Evolutionary conservation across 805 yeast genomes (phyloP).

Genomic region (Yarrowia sp.): DNA sequence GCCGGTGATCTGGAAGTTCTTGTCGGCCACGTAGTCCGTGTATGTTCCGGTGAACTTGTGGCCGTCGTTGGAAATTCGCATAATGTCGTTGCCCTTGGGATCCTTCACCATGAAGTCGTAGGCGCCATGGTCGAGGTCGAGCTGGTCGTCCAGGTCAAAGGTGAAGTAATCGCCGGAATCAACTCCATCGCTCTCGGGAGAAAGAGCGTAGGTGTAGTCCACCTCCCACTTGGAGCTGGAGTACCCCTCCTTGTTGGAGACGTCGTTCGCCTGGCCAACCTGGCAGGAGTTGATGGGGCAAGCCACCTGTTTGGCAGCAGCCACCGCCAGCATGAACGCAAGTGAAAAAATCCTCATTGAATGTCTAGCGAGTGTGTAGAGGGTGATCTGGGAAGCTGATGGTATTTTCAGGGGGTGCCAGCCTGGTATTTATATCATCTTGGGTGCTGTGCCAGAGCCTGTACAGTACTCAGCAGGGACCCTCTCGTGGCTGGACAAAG

Average conservation of each 20-base stretch:
- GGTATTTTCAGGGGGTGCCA: too few relatives aligned
- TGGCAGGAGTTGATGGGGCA: slow-evolving; percentile 16
- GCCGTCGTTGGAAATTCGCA: slow-evolving; percentile 27
- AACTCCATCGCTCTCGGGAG: not conserved
- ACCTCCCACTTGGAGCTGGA: slow-evolving; percentile 5
- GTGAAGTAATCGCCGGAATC: slow-evolving; percentile 18
- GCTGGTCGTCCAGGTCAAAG: not conserved
- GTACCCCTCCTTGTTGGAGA: slow-evolving; percentile 8
- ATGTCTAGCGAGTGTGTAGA: too few relatives aligned
- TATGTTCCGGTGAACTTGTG: slow-evolving; percentile 15
- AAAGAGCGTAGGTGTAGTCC: slow-evolving; percentile 13
- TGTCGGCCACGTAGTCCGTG: not conserved
- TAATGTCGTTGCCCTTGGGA: slow-evolving; percentile 11
- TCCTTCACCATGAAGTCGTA: slow-evolving; percentile 32
- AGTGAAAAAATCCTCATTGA: slow-evolving; percentile 1
- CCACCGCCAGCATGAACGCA: not conserved
- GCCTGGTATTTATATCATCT: too few relatives aligned
- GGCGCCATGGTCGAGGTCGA: not conserved
- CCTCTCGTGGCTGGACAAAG: too few relatives aligned
- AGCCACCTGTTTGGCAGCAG: slow-evolving; percentile 21
- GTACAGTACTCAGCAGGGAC: too few relatives aligned
- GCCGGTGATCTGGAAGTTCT: slow-evolving; percentile 9
- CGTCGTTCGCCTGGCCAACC: slow-evolving; percentile 7
- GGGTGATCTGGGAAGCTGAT: too few relatives aligned
- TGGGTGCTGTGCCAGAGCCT: too few relatives aligned